A percentile compares a stretch with the other conserved stretches of the same genome.
phyloP scores from a whole-genome alignment of 177 flowering plant species.

The Vitis hybrid region DNA sequence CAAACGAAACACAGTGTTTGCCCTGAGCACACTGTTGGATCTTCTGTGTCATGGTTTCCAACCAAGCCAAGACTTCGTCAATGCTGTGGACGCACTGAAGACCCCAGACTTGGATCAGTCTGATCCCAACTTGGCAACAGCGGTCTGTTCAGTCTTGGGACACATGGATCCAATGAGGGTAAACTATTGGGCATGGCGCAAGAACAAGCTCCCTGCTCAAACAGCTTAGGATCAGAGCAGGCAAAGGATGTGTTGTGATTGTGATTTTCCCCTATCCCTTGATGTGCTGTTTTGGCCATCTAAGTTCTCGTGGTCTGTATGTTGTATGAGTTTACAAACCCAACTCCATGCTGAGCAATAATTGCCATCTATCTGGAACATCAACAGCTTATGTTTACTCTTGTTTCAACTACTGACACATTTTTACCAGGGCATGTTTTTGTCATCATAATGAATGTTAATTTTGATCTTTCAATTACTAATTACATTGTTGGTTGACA shows the following conservation, averaged over 20 bases:
- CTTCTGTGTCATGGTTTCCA: slow-evolving; percentile 64
- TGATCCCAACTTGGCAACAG: slow-evolving; percentile 39
- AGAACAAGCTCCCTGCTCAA: slow-evolving; percentile 42
- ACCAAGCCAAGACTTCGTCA: slow-evolving; percentile 53
- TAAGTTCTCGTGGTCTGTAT: too few relatives aligned
- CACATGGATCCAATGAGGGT: slow-evolving; percentile 63
- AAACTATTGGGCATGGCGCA: slow-evolving; percentile 90
- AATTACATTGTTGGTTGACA: neutral
- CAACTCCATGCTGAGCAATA: too few relatives aligned
- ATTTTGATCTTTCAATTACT: too few relatives aligned
- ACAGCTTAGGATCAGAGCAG: neutral
- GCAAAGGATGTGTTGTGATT: neutral
- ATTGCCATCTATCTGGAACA: too few relatives aligned
- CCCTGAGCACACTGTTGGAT: slow-evolving; percentile 77
- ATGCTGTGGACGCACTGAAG: slow-evolving; percentile 41
- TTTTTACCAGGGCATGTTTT: too few relatives aligned
- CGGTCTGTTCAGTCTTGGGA: slow-evolving; percentile 65
- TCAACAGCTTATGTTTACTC: too few relatives aligned
- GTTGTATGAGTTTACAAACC: too few relatives aligned
- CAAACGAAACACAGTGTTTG: slow-evolving; percentile 49
- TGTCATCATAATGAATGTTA: too few relatives aligned
- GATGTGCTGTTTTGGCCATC: too few relatives aligned
- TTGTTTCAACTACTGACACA: too few relatives aligned
- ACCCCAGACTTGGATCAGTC: slow-evolving; percentile 26
- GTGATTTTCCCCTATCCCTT: neutral